Base-by-base conservation (phyloP, 2,329 filamentous ascomycete genomes). In the Mariannaea elegans region DNA sequence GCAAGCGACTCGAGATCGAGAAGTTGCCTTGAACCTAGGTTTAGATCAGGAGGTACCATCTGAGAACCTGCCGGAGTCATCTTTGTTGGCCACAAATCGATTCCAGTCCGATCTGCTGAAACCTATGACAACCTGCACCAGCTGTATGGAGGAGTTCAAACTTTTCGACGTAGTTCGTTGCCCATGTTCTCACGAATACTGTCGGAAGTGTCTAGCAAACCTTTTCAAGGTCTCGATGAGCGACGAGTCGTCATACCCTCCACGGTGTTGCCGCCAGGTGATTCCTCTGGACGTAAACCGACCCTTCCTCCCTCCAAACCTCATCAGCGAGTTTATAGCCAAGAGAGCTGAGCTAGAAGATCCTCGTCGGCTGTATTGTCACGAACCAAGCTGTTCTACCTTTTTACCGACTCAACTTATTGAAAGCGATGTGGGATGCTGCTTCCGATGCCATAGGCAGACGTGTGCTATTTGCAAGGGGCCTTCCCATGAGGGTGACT, bases 401-500 rank as follows among this genome's bases (percentile, higher is more conserved):
- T 88, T 87, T 64, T 79, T 88, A 3, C 74, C 71, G 0, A 59
- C 66, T 0, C 24, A 59, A 1, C 63, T 63, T 4, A 77, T 82
- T 32, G 3, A 57, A 0, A 63, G 57, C 2, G 71, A 77, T 0
- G 38, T 76, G 0, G 84, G 74, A 0, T 72, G 56, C 0, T 88
- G 85, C 41, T 53, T 62, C 0, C 18, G 64, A 0, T 89, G 86
- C 59, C 1, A 34, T 0, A 56, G 38, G 0, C 66, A 46, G 1
- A 89, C 85, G 0, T 89, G 86, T 62, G 71, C 63, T 0, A 69
- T 71, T 0, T 89, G 86, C 77, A 88, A 87, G 65, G 67, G 58
- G 0, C 53, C 57, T 1, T 64, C 70, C 0, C 86, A 89, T 56
- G 14, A 34, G 0, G 78, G 76, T 0, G 80, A 84, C 18, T 88